Percentiles rank a stretch among this genome's conserved stretches.
phyloP scores from a whole-genome alignment of 2,329 filamentous ascomycete genomes.

The Dactylellina haptotyla region DNA sequence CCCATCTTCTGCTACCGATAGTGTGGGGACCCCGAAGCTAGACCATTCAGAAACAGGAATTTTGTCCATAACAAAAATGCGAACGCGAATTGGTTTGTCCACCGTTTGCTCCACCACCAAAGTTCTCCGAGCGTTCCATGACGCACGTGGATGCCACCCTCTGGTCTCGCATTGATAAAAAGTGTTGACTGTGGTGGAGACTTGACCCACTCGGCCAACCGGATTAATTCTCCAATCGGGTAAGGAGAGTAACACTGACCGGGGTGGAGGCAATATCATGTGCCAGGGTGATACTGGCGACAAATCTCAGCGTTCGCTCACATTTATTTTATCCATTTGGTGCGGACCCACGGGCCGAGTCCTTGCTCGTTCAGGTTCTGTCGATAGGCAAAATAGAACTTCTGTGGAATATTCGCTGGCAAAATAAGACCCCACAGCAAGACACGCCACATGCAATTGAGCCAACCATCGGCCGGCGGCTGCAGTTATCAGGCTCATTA shows the following conservation, averaged over 20 bases:
- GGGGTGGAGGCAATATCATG: conserved; percentile 17
- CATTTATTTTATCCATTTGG: conserved; percentile 46
- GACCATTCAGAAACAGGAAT: conserved; percentile 18
- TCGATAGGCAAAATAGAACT: conserved; percentile 53
- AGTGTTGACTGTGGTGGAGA: conserved; percentile 35
- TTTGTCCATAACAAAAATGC: not conserved
- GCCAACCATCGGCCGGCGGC: conserved; percentile 48
- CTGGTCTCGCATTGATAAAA: conserved; percentile 2
- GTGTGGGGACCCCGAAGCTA: conserved; percentile 36
- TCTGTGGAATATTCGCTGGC: conserved; percentile 54
- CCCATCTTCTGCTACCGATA: not conserved
- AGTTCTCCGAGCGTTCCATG: conserved; percentile 39
- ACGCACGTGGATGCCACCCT: conserved; percentile 45
- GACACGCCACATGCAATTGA: conserved; percentile 22
- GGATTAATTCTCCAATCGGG: conserved; percentile 53
- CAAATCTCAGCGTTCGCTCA: conserved; percentile 14
- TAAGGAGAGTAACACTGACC: conserved; percentile 4
- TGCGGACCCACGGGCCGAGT: conserved; percentile 51
- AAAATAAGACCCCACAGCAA: conserved; percentile 48
- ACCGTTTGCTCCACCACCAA: conserved; percentile 26
- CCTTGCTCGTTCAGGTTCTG: not conserved
- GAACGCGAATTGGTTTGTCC: conserved; percentile 2
- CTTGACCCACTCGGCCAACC: conserved; percentile 35
- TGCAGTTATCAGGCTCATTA: conserved; percentile 51
- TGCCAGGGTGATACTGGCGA: conserved; percentile 25